Evolutionary conservation across 129 eudicot genomes (phyloP).

Genomic region (Flaveria robusta): DNA sequence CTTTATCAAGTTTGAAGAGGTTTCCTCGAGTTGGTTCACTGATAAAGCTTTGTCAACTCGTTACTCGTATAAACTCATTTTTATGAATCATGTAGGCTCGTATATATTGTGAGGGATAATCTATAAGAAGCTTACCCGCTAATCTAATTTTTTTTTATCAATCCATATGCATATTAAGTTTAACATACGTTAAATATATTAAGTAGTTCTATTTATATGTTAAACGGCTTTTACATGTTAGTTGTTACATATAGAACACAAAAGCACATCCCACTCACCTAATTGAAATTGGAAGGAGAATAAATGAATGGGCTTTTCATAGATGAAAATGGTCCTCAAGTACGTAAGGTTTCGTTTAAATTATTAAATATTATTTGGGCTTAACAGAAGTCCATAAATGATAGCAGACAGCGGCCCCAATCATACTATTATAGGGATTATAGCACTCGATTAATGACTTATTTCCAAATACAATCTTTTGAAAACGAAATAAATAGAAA

Average conservation of each 20-base stretch:
- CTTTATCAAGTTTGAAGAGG: neutral
- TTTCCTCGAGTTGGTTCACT: neutral
- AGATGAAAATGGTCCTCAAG: neutral
- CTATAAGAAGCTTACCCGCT: neutral
- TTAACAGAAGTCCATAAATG: no score
- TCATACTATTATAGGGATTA: no score
- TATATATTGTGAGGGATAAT: neutral
- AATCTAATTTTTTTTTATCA: neutral
- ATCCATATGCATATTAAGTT: neutral
- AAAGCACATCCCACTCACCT: neutral
- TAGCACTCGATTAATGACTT: no score
- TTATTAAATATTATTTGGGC: neutral
- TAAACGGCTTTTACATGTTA: no score
- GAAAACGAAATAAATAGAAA: neutral
- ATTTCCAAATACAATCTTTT: no score
- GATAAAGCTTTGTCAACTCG: neutral
- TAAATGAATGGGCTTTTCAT: neutral
- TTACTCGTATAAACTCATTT: neutral
- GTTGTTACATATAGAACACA: neutral
- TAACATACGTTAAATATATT: no score
- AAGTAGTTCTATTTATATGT: no score
- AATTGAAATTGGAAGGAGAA: neutral
- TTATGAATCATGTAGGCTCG: neutral
- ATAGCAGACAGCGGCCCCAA: no score
- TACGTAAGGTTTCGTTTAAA: neutral